Evolutionary conservation across 2,329 filamentous ascomycete genomes (phyloP).

Genomic region (Ophiostoma himal-ulmi): DNA sequence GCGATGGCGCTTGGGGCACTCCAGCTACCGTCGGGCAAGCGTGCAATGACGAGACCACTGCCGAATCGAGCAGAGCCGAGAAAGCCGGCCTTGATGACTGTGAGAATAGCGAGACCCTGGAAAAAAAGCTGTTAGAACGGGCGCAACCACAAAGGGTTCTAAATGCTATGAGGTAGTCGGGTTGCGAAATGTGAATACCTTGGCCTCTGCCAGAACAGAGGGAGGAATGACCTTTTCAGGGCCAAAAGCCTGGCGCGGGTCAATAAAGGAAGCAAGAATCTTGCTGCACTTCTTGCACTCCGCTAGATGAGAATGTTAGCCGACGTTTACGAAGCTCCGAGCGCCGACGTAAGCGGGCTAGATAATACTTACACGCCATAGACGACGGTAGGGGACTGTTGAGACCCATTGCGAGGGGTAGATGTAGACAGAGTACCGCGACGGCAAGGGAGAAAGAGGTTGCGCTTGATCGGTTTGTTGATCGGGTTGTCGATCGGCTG

Average conservation of each 20-base stretch:
- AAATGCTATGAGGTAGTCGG: neutral
- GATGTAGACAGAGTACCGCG: conserved; percentile 5
- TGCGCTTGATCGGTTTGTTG: neutral
- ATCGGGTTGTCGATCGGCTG: neutral
- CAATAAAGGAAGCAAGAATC: conserved; percentile 90
- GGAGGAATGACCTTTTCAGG: conserved; percentile 97
- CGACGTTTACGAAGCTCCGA: neutral
- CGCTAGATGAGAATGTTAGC: conserved; percentile 47
- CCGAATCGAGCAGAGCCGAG: conserved; percentile 76
- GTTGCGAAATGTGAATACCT: conserved; percentile 49
- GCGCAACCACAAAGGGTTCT: neutral
- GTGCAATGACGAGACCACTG: conserved; percentile 74
- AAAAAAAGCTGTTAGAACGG: conserved; percentile 8
- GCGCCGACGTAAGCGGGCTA: neutral
- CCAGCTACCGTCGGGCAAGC: conserved; percentile 71
- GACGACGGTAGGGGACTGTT: conserved; percentile 62
- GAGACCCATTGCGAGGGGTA: conserved; percentile 48
- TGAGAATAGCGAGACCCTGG: conserved; percentile 74
- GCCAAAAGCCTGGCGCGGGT: conserved; percentile 86
- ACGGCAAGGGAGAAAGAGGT: neutral
- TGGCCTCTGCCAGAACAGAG: conserved; percentile 80
- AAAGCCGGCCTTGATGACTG: conserved; percentile 82
- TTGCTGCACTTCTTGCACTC: conserved; percentile 97
- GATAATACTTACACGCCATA: conserved; percentile 55
- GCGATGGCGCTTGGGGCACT: conserved; percentile 76